These are phyloP conservation scores for Sporobolomyces pararoseus DNA, from an alignment of 768 basidiomycete species.

Conservation along the genomic window DNA sequence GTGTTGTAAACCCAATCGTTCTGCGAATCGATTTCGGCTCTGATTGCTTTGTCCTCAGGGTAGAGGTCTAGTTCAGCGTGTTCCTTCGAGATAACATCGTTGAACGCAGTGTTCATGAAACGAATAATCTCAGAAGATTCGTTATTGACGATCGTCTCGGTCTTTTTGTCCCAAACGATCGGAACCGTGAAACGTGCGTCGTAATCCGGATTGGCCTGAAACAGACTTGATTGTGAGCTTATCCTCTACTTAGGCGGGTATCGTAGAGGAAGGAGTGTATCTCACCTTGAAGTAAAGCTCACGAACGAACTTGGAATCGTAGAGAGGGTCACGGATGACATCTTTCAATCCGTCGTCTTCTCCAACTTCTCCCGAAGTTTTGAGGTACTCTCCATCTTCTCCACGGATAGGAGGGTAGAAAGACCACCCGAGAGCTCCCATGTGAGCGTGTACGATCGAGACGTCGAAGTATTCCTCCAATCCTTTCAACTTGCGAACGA, in stretches of 20 bases:
- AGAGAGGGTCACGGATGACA: constrained; percentile 54
- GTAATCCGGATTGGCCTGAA: constrained; percentile 32
- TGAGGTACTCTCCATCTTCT: constrained; percentile 31
- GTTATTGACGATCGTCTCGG: constrained; percentile 84
- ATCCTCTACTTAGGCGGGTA: neutral
- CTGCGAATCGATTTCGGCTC: constrained; percentile 71
- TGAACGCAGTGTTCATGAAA: constrained; percentile 73
- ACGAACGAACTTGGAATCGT: constrained; percentile 59
- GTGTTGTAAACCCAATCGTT: constrained; percentile 78
- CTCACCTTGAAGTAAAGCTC: constrained; percentile 73
- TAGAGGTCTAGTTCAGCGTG: constrained; percentile 64
- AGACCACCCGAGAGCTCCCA: constrained; percentile 58
- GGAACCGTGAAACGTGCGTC: constrained; percentile 72
- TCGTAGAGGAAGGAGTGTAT: neutral
- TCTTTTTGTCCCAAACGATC: constrained; percentile 79
- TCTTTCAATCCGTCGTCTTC: constrained; percentile 71
- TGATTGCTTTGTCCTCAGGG: constrained; percentile 59
- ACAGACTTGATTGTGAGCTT: neutral
- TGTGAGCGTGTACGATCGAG: constrained; percentile 75
- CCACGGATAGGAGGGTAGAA: constrained; percentile 42
- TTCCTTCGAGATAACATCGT: constrained; percentile 63
- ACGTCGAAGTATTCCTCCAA: constrained; percentile 78
- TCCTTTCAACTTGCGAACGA: constrained; percentile 85
- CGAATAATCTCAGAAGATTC: constrained; percentile 83
- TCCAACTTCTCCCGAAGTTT: constrained; percentile 47